Evolutionary conservation across 176 grass and related monocot genomes (phyloP).

Genomic region (Musa troglodytarum): DNA sequence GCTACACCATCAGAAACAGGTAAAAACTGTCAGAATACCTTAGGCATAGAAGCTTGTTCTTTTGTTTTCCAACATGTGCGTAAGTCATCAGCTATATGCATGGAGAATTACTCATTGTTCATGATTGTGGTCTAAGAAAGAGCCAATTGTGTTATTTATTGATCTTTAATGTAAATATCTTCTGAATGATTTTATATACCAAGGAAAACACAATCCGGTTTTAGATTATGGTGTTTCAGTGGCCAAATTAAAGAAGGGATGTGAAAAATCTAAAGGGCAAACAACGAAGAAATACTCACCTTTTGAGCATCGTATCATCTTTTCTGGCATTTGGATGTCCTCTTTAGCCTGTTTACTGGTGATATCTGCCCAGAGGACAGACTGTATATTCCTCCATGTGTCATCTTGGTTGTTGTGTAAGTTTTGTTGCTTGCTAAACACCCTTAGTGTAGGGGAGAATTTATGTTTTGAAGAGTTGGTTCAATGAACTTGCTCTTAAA

Average conservation of each 20-base stretch:
- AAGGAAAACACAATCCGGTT: not conserved
- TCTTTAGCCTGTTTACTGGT: not conserved
- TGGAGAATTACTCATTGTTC: not conserved
- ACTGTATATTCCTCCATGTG: no score
- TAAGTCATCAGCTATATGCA: slow-evolving; percentile 5
- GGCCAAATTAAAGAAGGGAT: no score
- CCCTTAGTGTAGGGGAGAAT: no score
- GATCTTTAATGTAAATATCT: not conserved
- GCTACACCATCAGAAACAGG: slow-evolving; percentile 33
- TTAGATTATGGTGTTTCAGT: not conserved
- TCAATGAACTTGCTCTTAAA: no score
- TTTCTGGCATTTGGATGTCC: not conserved
- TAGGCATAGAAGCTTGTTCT: slow-evolving; percentile 8
- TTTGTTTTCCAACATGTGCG: not conserved
- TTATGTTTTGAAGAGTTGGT: no score
- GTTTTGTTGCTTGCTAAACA: no score
- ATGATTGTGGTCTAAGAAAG: not conserved
- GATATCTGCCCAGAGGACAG: no score
- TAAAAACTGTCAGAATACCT: slow-evolving; percentile 23
- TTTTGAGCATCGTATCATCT: not conserved
- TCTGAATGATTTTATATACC: not conserved
- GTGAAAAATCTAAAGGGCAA: not conserved
- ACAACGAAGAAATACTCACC: not conserved
- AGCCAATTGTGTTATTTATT: not conserved
- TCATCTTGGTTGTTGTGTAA: no score